These are phyloP conservation scores for Phaeotremella fagi DNA, from an alignment of 768 basidiomycete species.

Conservation along the genomic window DNA sequence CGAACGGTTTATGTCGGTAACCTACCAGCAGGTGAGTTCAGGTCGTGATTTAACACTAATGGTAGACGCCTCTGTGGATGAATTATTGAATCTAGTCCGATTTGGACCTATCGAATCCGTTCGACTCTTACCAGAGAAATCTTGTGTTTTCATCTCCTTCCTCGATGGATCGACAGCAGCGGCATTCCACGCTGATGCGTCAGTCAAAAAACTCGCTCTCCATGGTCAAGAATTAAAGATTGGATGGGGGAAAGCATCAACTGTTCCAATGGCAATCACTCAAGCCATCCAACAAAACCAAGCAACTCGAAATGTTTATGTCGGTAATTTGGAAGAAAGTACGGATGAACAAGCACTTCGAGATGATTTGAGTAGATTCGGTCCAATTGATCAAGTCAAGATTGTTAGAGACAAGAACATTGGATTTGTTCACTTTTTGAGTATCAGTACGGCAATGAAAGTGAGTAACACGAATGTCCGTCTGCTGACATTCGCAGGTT, in stretches of 20 bases:
- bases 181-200: constrained; percentile 95
- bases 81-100: constrained; percentile 93
- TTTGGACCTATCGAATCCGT: constrained; percentile 95
- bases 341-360: constrained; percentile 87
- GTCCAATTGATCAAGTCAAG: constrained; percentile 98
- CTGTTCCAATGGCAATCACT: constrained; percentile 77
- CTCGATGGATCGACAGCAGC: constrained; percentile 87
- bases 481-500: constrained; percentile 56
- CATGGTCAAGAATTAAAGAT: constrained; percentile 97
- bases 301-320: constrained; percentile 92
- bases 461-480: constrained; percentile 50
- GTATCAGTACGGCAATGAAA: constrained; percentile 91
- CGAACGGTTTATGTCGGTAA: constrained; percentile 98
- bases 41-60: neutral
- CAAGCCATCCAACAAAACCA: constrained; percentile 86
- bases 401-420: constrained; percentile 99
- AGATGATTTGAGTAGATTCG: constrained; percentile 86
- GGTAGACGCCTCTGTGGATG: constrained; percentile 86
- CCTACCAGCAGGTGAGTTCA: constrained; percentile 61
- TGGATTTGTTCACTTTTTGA: constrained; percentile 97
- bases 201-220: constrained; percentile 84
- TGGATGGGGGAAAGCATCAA: constrained; percentile 94
- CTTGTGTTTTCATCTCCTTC: constrained; percentile 97
- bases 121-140: constrained; percentile 91
- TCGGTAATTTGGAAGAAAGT: constrained; percentile 84